A percentile compares a stretch with the other conserved stretches of the same genome.
These are phyloP conservation scores for Domatiomyces globalis DNA, from an alignment of 2,329 filamentous ascomycete species.

Conservation along the genomic window DNA sequence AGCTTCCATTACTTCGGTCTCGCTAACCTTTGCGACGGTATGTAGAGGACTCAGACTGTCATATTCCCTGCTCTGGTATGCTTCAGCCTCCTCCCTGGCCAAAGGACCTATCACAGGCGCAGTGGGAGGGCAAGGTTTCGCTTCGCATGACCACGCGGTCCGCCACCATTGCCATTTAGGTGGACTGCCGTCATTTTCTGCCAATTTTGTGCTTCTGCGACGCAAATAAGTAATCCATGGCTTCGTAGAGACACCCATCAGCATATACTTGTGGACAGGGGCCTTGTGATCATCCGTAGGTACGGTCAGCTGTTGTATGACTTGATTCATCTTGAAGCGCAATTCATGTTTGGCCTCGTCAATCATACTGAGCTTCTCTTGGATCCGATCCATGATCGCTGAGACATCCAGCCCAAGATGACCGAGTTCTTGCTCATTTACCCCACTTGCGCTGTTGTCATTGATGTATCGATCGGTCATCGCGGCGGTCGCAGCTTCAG, in stretches of 20 bases:
- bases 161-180: conserved; percentile 42
- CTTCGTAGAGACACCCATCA: conserved; percentile 45
- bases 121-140: background rate
- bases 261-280: conserved; percentile 36
- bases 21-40: conserved; percentile 30
- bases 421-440: conserved; percentile 7
- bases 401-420: conserved; percentile 15
- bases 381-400: conserved; percentile 26
- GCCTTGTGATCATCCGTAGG: conserved; percentile 28
- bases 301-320: conserved; percentile 35
- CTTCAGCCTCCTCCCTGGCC: conserved; percentile 8
- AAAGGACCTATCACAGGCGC: conserved; percentile 6
- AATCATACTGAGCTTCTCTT: conserved; percentile 28
- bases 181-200: conserved; percentile 20
- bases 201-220: conserved; percentile 22
- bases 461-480: conserved; percentile 4
- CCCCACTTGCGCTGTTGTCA: background rate
- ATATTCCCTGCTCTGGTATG: background rate
- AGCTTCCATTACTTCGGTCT: conserved; percentile 41
- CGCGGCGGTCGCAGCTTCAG: conserved; percentile 23
- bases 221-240: conserved; percentile 45
- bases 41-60: conserved; percentile 18
- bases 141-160: conserved; percentile 21
- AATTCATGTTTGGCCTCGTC: conserved; percentile 26
- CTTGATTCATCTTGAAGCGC: conserved; percentile 28